Base-by-base conservation (phyloP, 2,329 filamentous ascomycete genomes). In the Microdochium trichocladiopsis region DNA sequence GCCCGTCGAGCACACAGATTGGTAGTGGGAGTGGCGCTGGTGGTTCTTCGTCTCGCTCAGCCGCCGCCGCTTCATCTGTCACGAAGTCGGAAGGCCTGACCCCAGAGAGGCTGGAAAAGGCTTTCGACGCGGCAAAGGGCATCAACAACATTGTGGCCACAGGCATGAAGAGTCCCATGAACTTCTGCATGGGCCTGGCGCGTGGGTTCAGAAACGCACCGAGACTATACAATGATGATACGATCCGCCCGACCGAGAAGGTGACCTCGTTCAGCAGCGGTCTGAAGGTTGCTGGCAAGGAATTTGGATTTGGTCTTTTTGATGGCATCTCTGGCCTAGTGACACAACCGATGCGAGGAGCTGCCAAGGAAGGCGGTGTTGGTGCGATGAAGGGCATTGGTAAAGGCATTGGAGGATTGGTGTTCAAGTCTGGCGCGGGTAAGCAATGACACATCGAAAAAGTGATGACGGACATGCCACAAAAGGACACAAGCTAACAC, bases 151-250 rank as follows among this genome's bases (percentile, higher is more conserved):
- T 94, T 48, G 82, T 92, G 4, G 79, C 79, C 11, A 84, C 87
- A n/a, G 82, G 88, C 4, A 75, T 93, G 54, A 89, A 88, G 60
- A 86, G 86, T 2, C 92, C 91, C 0, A 86, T 94, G 77, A 90
- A 95, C 65, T 87, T 96, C 57, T 89, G 88, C 41, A 71, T 96
- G 43, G 88, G 88, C 1, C 70, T 96, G 36, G 87, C 91, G 0
- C 88, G 87, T 66, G 92, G 92, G 0, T 95, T 96, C 65, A 87
- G 93, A 63, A 96, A 96, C 60, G 86, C 88, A 5, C 91, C 92
- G 0, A 86, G 82, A 58, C 73, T 96, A 1, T 96, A 96, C 63
- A 88, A 91, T 43, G 91, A 95, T 61, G 83, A 89, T 1, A 92
- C 85, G 1, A 84, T 96, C 1, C 79, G 89, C 9, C 86, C 87